Percentiles rank a stretch among this genome's conserved stretches.
phyloP scores from a whole-genome alignment of 805 yeast species.

The Ogataea paraovalis region DNA sequence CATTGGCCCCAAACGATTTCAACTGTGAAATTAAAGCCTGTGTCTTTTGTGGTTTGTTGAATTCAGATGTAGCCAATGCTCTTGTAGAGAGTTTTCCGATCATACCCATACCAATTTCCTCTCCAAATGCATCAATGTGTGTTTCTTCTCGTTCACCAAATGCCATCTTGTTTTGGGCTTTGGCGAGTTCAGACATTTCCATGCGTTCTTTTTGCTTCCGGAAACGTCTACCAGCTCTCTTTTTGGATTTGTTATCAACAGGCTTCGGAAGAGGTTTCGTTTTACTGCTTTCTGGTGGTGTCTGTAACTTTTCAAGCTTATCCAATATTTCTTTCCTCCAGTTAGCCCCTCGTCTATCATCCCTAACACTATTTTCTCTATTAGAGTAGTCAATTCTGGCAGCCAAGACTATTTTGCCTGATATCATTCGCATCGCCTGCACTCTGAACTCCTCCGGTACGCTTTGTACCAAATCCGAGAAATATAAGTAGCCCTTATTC shows the following conservation, averaged over 20 bases:
- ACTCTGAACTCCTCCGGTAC: slow-evolving; percentile 56
- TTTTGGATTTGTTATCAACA: slow-evolving; percentile 68
- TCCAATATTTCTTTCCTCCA: slow-evolving; percentile 57
- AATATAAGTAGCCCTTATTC: slow-evolving; percentile 67
- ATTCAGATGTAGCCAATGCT: slow-evolving; percentile 10
- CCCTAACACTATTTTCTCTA: slow-evolving; percentile 33
- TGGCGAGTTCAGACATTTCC: slow-evolving; percentile 74
- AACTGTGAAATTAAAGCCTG: slow-evolving; percentile 13
- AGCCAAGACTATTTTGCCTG: slow-evolving; percentile 78
- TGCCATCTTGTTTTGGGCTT: slow-evolving; percentile 78
- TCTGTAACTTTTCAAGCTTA: slow-evolving; percentile 65
- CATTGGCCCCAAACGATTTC: slow-evolving; percentile 13
- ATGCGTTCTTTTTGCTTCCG: slow-evolving; percentile 79
- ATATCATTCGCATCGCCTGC: slow-evolving; percentile 71
- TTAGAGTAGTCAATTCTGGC: slow-evolving; percentile 64
- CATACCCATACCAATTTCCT: slow-evolving; percentile 83
- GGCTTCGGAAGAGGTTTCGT: slow-evolving; percentile 75
- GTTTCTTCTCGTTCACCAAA: slow-evolving; percentile 75
- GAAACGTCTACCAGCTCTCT: slow-evolving; percentile 79
- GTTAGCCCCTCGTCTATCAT: slow-evolving; percentile 45
- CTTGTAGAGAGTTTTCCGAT: slow-evolving; percentile 33
- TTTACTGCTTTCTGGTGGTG: slow-evolving; percentile 69
- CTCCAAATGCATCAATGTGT: slow-evolving; percentile 62
- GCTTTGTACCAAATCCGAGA: slow-evolving; percentile 53
- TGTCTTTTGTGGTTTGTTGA: slow-evolving; percentile 9